Evolutionary conservation across 1,284 basidiomycete species (phyloP), one percentile per base, ranked within the genome.

Genomic region (Leccinum glutinopallens): DNA sequence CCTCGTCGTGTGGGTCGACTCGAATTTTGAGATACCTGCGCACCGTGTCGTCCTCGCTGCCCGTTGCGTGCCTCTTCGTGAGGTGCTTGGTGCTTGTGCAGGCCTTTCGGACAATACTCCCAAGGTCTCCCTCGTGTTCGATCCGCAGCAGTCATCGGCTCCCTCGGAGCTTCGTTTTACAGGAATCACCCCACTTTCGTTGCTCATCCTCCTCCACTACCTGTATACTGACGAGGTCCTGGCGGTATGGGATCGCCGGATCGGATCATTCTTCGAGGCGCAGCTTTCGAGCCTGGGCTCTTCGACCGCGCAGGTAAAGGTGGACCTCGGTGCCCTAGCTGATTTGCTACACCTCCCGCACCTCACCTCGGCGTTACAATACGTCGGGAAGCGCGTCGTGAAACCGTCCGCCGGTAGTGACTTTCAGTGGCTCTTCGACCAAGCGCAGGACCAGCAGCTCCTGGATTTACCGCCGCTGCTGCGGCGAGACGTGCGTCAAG

Each of bases 181-280:
- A 0, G 85, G 86, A 3, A 86, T 85, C 68, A 84, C 86, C 55
- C 80, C 90, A 0, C 78, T 95, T 4, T 82, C 94, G 0, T 79
- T 91, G 5, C 83, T 98, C 9, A 83, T 98, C 29, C 80, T 98
- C 6, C 75, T 97, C 17, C 85, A 90, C 58, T 98, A 97, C 73
- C 75, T 98, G 12, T 98, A 98, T 78, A 87, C 92, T 2, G 96
- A 98, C 75, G 85, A 90, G 33, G 76, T 96, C 0, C 82, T 93
- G 7, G 87, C 94, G 0, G 74, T 97, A 6, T 97, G 95, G 94
- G 96, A 98, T 72, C 81, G 84, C 12, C 87, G 94, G 12, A 82
- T 98, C 10, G 80, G 81, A 1, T 72, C 79, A 1, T 77, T 80
- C 2, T 77, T 92, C 3, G 80, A 81, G 55, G 73, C 73, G 4